Base-by-base conservation (phyloP, 1,284 basidiomycete species). In the Cutaneotrichosporon sp. region DNA sequence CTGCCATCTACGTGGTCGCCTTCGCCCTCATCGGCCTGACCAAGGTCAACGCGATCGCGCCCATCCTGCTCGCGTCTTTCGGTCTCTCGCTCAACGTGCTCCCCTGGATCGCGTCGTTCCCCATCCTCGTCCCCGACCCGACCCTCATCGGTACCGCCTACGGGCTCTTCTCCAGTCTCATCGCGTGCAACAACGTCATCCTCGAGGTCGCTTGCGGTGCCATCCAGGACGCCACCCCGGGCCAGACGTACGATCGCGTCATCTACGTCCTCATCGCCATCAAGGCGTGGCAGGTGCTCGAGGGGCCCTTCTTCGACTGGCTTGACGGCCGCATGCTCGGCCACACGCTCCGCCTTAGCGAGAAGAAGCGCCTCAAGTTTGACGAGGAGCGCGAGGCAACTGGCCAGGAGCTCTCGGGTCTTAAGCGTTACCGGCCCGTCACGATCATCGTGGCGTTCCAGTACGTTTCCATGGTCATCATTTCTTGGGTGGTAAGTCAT, bases 401-500 rank as follows among this genome's bases (percentile, higher is more conserved):
- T 55, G 89, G 89, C 2, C 85, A 89, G 69, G 82, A 91, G 10
- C 82, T 92, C 7, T 47, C 46, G 9, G 56, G 56, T 16, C 56
- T 57, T 20, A 36, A 50, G 47, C 45, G 34, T 4, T 50, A 14
- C 46, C 14, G 46, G 25, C 56, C 56, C 10, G 56, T 57, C 34
- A 57, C 56, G 11, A 29, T 38, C 34, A 47, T 57, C 33, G 56
- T 57, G 6, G 46, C 46, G 33, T 38, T 18, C 31, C 56, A 57
- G 46, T 57, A 57, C 18, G 56, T 57, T 27, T 50, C 56, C 33
- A 57, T 57, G 56, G 56, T 57, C 47, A 57, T 57, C 46, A 57
- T 57, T 34, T 57, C 56, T n/a, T 57, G 56, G 56, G 46, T 57
- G n/a, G 52, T 54, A 42, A 54, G 52, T 54, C 11, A 6, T 2